Evolutionary conservation across 2,329 filamentous ascomycete species (phyloP).

Genomic region (Beauveria sp.): DNA sequence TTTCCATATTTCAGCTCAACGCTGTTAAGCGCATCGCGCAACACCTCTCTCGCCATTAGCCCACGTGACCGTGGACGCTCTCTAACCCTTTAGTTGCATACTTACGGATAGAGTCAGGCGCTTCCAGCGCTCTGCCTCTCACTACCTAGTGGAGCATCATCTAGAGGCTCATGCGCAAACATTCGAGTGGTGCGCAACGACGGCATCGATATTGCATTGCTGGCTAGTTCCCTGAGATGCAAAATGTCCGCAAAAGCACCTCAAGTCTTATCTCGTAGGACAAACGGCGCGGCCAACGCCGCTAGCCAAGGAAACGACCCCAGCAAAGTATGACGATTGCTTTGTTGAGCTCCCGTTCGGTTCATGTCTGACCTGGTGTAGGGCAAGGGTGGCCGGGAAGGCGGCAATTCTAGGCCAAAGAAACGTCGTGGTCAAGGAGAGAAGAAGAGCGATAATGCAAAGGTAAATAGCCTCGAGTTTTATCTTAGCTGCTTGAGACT

Average conservation of each 20-base stretch:
- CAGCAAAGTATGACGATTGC: constrained; percentile 1
- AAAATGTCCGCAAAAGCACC: constrained; percentile 29
- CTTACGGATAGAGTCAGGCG: neutral
- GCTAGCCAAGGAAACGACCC: constrained; percentile 20
- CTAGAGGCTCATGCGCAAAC: neutral
- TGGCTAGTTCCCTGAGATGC: constrained; percentile 18
- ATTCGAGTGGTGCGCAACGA: neutral
- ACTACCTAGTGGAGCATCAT: neutral
- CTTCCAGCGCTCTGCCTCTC: neutral
- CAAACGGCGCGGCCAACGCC: constrained; percentile 23
- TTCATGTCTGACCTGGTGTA: constrained; percentile 11
- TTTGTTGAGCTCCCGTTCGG: neutral
- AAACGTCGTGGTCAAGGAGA: constrained; percentile 21
- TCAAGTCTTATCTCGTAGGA: constrained; percentile 28
- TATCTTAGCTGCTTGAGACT: neutral
- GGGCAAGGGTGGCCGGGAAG: constrained; percentile 14
- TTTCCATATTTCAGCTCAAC: too few species aligned
- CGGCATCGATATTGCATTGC: constrained; percentile 10
- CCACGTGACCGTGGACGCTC: neutral
- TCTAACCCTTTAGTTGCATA: constrained; percentile 10
- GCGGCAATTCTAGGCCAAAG: constrained; percentile 16
- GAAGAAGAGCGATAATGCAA: constrained; percentile 21
- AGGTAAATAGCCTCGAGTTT: constrained; percentile 16
- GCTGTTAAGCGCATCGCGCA: neutral
- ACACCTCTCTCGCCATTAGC: neutral